phyloP scores from a whole-genome alignment of 2,329 filamentous ascomycete genomes.

The Falciphora oryzae region DNA sequence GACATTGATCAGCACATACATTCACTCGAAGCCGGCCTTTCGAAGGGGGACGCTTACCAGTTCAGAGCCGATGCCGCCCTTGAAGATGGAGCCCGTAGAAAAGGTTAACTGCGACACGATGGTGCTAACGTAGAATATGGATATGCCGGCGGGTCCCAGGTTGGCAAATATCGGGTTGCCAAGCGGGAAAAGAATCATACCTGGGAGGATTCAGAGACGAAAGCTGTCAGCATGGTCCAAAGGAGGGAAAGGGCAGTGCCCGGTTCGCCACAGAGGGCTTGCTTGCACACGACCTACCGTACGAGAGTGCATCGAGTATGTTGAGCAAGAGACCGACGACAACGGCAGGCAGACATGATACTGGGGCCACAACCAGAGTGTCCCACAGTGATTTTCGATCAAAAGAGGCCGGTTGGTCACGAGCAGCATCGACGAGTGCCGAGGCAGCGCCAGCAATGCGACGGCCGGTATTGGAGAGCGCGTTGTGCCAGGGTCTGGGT shows the following conservation, averaged over 20 bases:
- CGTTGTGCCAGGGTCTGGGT: neutral
- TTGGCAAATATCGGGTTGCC: conserved; percentile 79
- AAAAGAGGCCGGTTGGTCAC: conserved; percentile 63
- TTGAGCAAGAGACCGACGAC: conserved; percentile 86
- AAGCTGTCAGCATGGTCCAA: conserved; percentile 5
- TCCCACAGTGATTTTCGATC: conserved; percentile 59
- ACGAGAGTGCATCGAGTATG: conserved; percentile 89
- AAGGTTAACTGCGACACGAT: conserved; percentile 91
- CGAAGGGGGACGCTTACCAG: conserved; percentile 50
- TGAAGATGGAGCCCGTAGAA: conserved; percentile 81
- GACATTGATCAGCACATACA: neutral
- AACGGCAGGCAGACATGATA: conserved; percentile 74
- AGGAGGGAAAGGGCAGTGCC: neutral
- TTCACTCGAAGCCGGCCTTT: neutral
- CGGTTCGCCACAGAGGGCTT: neutral
- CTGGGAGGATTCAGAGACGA: conserved; percentile 29
- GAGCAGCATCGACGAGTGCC: conserved; percentile 24
- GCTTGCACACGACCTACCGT: conserved; percentile 49
- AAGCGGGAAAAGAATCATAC: conserved; percentile 92
- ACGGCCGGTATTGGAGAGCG: neutral
- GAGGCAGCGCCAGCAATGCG: conserved; percentile 15
- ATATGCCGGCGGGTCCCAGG: conserved; percentile 88
- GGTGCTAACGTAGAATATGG: conserved; percentile 97
- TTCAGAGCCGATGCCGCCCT: conserved; percentile 87
- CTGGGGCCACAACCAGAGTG: conserved; percentile 58